Conservation (phyloP, 441 rosid species). For the Metrosideros polymorpha region DNA sequence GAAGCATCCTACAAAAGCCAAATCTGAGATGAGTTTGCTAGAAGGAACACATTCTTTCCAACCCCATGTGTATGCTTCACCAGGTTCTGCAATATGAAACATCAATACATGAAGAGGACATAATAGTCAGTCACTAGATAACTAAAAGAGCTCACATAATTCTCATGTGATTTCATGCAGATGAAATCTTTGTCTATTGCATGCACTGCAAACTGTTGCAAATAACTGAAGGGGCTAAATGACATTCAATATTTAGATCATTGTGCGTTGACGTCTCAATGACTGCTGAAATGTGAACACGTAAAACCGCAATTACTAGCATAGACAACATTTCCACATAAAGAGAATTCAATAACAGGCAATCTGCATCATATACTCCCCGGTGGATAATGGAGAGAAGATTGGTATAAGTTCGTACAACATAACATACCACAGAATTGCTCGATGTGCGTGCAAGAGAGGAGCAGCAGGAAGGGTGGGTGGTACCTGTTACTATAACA, state of each 20-base stretch:
- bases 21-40: conserved; percentile 60
- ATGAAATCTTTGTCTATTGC: neutral
- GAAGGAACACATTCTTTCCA: conserved; percentile 99
- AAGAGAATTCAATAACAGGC: neutral
- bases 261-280: neutral
- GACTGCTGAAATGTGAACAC: neutral
- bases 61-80: conserved; percentile 94
- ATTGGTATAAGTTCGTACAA: neutral
- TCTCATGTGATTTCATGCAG: neutral
- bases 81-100: conserved; percentile 31
- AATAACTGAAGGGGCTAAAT: neutral
- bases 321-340: neutral
- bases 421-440: neutral
- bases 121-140: neutral
- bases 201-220: neutral
- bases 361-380: neutral
- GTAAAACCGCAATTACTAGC: neutral
- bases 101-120: neutral
- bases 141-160: neutral
- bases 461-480: neutral
- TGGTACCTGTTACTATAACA: conserved; percentile 73
- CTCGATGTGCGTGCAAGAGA: neutral
- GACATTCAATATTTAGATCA: neutral
- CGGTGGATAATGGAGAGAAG: neutral
- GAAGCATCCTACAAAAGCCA: conserved; percentile 14